Percentiles rank a stretch among this genome's conserved stretches.
phyloP scores from a whole-genome alignment of 495 filamentous ascomycete species.

The Penicillium cosmopolitanum region DNA sequence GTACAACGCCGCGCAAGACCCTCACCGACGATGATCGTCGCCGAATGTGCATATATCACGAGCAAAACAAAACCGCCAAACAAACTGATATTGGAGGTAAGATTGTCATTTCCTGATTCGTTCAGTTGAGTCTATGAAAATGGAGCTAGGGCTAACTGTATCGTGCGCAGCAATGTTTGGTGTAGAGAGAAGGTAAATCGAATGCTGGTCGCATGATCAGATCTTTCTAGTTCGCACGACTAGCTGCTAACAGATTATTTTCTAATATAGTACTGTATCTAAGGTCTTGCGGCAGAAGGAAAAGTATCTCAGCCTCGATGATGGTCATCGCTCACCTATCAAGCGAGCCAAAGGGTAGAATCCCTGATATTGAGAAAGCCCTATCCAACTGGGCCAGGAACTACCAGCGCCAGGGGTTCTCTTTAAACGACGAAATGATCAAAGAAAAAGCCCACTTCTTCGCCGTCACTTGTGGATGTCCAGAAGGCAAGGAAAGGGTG shows the following conservation, averaged over 20 bases:
- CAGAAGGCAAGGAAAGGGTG: slow-evolving; percentile 76
- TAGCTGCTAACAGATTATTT: slow-evolving; percentile 27
- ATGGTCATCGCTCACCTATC: slow-evolving; percentile 84
- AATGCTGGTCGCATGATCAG: background rate
- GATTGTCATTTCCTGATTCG: slow-evolving; percentile 19
- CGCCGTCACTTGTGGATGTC: slow-evolving; percentile 71
- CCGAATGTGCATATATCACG: slow-evolving; percentile 93
- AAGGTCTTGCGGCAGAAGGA: slow-evolving; percentile 97
- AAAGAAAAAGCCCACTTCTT: slow-evolving; percentile 88
- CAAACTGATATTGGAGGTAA: slow-evolving; percentile 97
- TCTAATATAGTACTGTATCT: slow-evolving; percentile 81
- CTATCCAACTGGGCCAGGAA: slow-evolving; percentile 87
- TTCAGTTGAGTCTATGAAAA: background rate
- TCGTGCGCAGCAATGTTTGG: slow-evolving; percentile 76
- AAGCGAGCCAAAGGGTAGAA: slow-evolving; percentile 91
- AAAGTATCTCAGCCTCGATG: slow-evolving; percentile 90
- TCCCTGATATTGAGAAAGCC: slow-evolving; percentile 94
- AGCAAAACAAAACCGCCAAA: slow-evolving; percentile 92
- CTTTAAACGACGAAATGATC: slow-evolving; percentile 81
- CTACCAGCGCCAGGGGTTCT: slow-evolving; percentile 72
- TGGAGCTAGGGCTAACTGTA: slow-evolving; percentile 28
- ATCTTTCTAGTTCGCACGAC: background rate
- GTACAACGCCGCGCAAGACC: slow-evolving; percentile 78
- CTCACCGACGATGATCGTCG: slow-evolving; percentile 91
- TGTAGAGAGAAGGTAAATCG: slow-evolving; percentile 91